phyloP scores from a whole-genome alignment of 257 asterid genomes.

The Scutellaria barbata region DNA sequence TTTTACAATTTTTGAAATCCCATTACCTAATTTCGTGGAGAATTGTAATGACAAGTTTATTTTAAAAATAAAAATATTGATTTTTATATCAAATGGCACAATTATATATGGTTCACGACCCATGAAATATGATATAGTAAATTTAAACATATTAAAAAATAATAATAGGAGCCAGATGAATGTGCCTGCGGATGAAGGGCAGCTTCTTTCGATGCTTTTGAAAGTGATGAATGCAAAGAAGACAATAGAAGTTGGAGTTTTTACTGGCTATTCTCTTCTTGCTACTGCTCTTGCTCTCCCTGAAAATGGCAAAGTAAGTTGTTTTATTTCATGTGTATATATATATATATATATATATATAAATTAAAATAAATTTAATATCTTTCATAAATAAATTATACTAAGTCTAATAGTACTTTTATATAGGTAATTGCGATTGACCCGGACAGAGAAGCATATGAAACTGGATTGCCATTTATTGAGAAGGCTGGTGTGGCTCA shows the following conservation, averaged over 20 bases:
- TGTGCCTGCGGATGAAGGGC: conserved; percentile 62
- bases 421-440: conserved; percentile 53
- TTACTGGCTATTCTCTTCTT: conserved; percentile 62
- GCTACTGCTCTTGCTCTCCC: conserved; percentile 63
- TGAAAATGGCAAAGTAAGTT: conserved; percentile 48
- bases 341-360: too few species aligned
- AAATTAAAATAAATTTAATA: background rate
- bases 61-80: conserved; percentile 21
- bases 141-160: too few species aligned
- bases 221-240: conserved; percentile 66
- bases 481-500: conserved; percentile 58
- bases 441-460: conserved; percentile 60
- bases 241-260: conserved; percentile 65
- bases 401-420: background rate
- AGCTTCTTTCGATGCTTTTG: conserved; percentile 49
- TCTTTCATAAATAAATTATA: background rate
- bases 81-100: too few species aligned
- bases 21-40: too few species aligned
- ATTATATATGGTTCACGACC: too few species aligned
- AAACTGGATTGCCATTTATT: conserved; percentile 54
- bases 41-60: too few species aligned
- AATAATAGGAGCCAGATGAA: conserved; percentile 56
- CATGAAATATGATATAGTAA: too few species aligned
- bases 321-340: too few species aligned
- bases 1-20: too few species aligned